phyloP scores from a whole-genome alignment of 768 basidiomycete genomes.

The Kwoniella bestiolae region DNA sequence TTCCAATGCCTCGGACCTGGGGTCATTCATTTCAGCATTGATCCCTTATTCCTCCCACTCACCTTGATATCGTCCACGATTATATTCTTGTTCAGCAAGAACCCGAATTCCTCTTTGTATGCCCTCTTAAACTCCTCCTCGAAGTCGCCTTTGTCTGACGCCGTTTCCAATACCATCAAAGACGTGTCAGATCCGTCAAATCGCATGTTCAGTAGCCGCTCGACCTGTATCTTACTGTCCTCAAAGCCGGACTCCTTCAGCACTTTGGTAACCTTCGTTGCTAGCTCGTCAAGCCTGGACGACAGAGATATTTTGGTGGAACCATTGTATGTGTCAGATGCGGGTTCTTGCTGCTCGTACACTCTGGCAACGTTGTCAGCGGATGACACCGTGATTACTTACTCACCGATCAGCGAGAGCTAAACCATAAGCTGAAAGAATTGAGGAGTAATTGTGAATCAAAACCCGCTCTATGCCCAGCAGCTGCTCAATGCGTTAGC shows the following conservation, averaged over 20 bases:
- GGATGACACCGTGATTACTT: conserved; percentile 18
- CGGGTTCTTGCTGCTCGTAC: conserved; percentile 82
- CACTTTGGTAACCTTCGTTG: conserved; percentile 24
- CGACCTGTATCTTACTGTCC: conserved; percentile 29
- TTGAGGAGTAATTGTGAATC: conserved; percentile 43
- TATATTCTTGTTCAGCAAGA: conserved; percentile 61
- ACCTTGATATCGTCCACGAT: conserved; percentile 47
- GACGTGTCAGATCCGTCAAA: conserved; percentile 68
- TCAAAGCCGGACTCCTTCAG: conserved; percentile 37
- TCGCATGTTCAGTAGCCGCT: conserved; percentile 41
- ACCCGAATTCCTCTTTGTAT: conserved; percentile 47
- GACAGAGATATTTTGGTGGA: conserved; percentile 65
- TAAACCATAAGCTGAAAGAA: conserved; percentile 51
- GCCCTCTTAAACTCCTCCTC: conserved; percentile 60
- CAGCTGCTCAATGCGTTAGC: conserved; percentile 5
- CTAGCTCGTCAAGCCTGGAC: conserved; percentile 62
- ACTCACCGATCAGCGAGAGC: conserved; percentile 58
- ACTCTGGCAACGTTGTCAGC: conserved; percentile 26
- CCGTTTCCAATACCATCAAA: conserved; percentile 71
- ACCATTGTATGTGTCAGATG: conserved; percentile 73
- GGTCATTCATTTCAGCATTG: neutral
- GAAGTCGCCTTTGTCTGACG: conserved; percentile 69
- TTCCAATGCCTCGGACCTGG: conserved; percentile 26
- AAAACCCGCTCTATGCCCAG: conserved; percentile 38
- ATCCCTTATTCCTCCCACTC: too few relatives aligned